Base-by-base conservation (phyloP, 2,329 filamentous ascomycete genomes). In the Nothopassalora personata region DNA sequence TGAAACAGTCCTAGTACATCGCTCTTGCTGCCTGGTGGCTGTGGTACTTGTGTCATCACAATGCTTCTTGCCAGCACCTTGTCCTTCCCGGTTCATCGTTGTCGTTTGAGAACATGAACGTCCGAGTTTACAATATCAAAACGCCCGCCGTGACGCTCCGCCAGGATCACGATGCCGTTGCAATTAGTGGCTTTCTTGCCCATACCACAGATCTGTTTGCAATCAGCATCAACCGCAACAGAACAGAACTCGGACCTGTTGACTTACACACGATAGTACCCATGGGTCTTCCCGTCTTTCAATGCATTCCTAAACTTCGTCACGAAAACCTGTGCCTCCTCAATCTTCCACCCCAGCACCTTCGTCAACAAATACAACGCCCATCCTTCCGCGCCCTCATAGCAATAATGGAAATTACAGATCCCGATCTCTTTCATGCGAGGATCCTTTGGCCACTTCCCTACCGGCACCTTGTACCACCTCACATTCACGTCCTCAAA, bases 401-500 rank as follows among this genome's bases (percentile, higher is more conserved):
- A 62, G 70, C 43, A 56, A 46, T 56, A 56, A 31, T 56, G 53
- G 28, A 31, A 49, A 49, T 56, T 56, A 28, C 53, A 56, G 36
- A 56, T 30, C 28, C 53, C 53, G 7, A 56, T 18, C 45, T 56
- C 53, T 28, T 56, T 56, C 53, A 56, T 56, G 10, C 3, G 10
- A 27, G 2, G 13, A 31, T 56, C 53, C 30, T 56, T 56, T 8
- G 43, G 53, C 53, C 53, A 56, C 30, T 23, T 49, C 23, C 53
- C 53, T 8, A 56, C 53, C 10, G 53, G 53, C 23, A 48, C 13
- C 31, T 56, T 74, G 63, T 69, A 76, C 49, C 65, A 66, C 54
- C 65, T 64, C 62, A 76, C 73, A 13, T 72, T 69, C 1, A 80
- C 72, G n/a, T 53, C 33, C 34, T 53, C 49, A 39, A 58, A 58